A percentile compares a stretch with the other conserved stretches of the same genome.
phyloP scores from a whole-genome alignment of 495 filamentous ascomycete genomes.

The Daldinia vernicosa region DNA sequence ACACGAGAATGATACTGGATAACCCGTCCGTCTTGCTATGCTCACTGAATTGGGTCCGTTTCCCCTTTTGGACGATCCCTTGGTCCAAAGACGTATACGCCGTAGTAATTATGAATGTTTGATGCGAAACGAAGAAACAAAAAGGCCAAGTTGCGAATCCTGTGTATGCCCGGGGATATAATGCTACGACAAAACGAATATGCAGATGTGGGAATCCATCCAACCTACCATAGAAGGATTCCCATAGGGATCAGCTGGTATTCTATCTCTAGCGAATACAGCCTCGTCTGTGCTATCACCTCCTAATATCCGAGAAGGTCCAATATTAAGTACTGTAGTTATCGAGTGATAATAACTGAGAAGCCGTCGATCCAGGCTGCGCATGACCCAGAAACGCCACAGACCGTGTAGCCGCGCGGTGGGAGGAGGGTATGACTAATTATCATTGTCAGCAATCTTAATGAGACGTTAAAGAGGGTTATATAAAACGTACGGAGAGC shows the following conservation, averaged over 20 bases:
- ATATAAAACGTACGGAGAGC: conserved; percentile 73
- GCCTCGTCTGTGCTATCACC: not conserved
- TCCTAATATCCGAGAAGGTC: not conserved
- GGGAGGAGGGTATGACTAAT: conserved; percentile 86
- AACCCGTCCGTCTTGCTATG: conserved; percentile 24
- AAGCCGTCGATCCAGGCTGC: conserved; percentile 89
- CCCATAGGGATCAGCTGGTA: conserved; percentile 3
- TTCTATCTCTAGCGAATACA: conserved; percentile 11
- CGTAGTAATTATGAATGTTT: conserved; percentile 34
- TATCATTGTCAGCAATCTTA: conserved; percentile 32
- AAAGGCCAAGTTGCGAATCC: conserved; percentile 25
- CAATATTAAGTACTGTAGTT: conserved; percentile 38
- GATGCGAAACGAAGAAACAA: conserved; percentile 31
- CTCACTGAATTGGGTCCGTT: conserved; percentile 11
- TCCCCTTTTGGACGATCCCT: conserved; percentile 9
- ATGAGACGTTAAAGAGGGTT: not conserved
- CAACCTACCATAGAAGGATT: not conserved
- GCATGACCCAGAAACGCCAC: conserved; percentile 84
- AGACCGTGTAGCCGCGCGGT: conserved; percentile 87
- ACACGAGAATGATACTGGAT: conserved; percentile 29
- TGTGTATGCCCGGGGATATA: conserved; percentile 32
- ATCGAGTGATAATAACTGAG: conserved; percentile 81
- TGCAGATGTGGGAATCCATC: conserved; percentile 33
- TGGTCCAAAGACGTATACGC: not conserved
- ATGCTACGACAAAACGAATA: conserved; percentile 31